Percentiles rank a stretch among this genome's conserved stretches.
These are phyloP conservation scores for Leucosporidium scottii DNA, from an alignment of 768 basidiomycete genomes.

Conservation along the genomic window DNA sequence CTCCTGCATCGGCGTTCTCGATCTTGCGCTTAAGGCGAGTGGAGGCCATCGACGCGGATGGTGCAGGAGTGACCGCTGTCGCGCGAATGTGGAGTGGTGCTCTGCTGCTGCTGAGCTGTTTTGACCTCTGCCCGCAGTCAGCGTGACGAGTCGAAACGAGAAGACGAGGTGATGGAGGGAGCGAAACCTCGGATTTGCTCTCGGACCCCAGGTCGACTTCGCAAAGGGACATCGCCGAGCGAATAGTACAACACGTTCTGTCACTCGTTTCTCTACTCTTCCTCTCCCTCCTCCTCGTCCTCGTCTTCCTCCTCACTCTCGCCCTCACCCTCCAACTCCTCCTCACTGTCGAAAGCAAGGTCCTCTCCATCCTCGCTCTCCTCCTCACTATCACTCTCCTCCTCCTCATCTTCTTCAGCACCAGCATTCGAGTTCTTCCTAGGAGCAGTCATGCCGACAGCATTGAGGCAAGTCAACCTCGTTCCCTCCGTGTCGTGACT, in stretches of 20 bases:
- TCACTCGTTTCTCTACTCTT: constrained; percentile 22
- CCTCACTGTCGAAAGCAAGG: constrained; percentile 34
- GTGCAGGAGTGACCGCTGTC: no score
- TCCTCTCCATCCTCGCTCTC: constrained; percentile 27
- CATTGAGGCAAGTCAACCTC: constrained; percentile 62
- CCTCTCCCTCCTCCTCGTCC: constrained; percentile 35
- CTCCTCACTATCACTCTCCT: constrained; percentile 42
- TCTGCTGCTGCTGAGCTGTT: no score
- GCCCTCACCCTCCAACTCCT: constrained; percentile 30
- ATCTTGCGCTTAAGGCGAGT: no score
- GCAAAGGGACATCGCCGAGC: no score
- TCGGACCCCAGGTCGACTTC: no score
- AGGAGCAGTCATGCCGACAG: constrained; percentile 40
- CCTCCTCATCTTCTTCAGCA: constrained; percentile 41
- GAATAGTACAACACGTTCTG: constrained; percentile 1
- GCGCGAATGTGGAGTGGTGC: no score
- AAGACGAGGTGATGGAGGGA: no score
- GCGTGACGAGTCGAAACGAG: no score
- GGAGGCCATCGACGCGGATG: no score
- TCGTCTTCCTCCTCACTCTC: constrained; percentile 15
- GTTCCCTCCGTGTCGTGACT: constrained; percentile 79
- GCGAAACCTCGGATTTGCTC: no score
- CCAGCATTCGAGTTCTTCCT: constrained; percentile 38
- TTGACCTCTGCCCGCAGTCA: no score
- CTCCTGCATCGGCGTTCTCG: no score